Evolutionary conservation across 208 protist genomes (phyloP), one percentile per base, ranked within the genome.

Genomic region (Leishmania braziliensis): DNA sequence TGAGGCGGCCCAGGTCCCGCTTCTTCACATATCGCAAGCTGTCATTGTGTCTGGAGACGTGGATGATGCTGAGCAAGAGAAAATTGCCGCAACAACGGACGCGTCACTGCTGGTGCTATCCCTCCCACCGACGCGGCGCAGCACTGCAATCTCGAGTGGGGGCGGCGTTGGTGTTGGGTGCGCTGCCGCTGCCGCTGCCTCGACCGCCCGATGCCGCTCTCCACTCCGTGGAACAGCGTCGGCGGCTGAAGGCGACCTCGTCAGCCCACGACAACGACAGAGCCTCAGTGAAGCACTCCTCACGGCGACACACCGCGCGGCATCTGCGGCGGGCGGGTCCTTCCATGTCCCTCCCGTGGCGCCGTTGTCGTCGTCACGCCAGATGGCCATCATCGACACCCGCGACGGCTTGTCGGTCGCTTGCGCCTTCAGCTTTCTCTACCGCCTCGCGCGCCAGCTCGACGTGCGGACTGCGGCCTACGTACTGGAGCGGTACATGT

Each of bases 381-480:
- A 91, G 58, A 84, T 83, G n/a, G 70, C 86, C 8, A 75, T 93
- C 29, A 72, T 86, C 48, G 71, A 83, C 72, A 89, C 92, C 68
- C 65, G 78, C 5, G 58, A 85, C 14, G 86, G 84, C 14, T 71
- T 90, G 50, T 73, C 92, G 74, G 50, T 95, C n/a, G 83, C 87
- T n/a, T 87, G 81, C 14, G 87, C 76, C 1, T 93, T 95, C 81
- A 69, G 86, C 0, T 86, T 95, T 29, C 75, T 97, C 58, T 86
- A 73, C 48, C 48, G 80, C 48, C 62, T 97, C 53, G 88, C 86
- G 10, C 75, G 75, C 36, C 78, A 76, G 54, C 39, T 94, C 46
- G 78, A 84, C 46, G 74, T 78, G 23, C 29, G 58, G 20, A 51
- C 84, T 16, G 85, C 90, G 3, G 33, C 72, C 16, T 84, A 87